Conservation (phyloP, 768 basidiomycete genomes). For the Russula sp. region DNA sequence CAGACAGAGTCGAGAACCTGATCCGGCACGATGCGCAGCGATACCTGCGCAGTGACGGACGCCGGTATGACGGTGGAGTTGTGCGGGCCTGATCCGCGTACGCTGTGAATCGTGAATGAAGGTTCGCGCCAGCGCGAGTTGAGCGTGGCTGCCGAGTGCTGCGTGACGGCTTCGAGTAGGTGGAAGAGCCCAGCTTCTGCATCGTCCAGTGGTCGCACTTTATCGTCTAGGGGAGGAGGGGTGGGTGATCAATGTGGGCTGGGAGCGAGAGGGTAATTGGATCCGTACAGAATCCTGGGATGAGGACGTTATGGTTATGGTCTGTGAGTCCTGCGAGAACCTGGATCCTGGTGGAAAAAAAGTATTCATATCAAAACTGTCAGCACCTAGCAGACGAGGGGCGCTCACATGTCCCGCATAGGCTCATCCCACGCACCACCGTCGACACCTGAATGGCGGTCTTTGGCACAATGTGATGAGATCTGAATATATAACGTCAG, state of each 20-base stretch:
- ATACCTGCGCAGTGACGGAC: conserved; percentile 75
- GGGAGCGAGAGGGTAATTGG: background rate
- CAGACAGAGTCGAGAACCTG: conserved; percentile 72
- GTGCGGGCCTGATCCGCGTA: conserved; percentile 74
- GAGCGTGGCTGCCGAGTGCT: conserved; percentile 58
- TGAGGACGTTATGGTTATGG: conserved; percentile 47
- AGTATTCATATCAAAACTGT: background rate
- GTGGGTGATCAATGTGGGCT: background rate
- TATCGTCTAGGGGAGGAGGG: conserved; percentile 46
- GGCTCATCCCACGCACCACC: conserved; percentile 86
- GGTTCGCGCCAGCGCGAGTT: conserved; percentile 85
- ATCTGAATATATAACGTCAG: conserved; percentile 38
- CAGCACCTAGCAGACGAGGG: background rate
- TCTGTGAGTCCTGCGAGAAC: conserved; percentile 67
- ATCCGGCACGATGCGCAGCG: conserved; percentile 90
- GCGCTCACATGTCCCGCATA: conserved; percentile 80
- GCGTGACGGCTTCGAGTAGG: conserved; percentile 59
- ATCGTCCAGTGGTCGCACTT: conserved; percentile 59
- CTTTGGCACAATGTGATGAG: conserved; percentile 53
- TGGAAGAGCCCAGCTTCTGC: conserved; percentile 64
- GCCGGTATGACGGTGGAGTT: conserved; percentile 88
- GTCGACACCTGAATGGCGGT: conserved; percentile 90
- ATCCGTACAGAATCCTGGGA: conserved; percentile 71
- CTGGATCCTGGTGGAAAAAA: conserved; percentile 47
- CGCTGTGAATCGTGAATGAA: conserved; percentile 80